phyloP scores from a whole-genome alignment of 2,329 filamentous ascomycete genomes.

The Epichloe baconii region DNA sequence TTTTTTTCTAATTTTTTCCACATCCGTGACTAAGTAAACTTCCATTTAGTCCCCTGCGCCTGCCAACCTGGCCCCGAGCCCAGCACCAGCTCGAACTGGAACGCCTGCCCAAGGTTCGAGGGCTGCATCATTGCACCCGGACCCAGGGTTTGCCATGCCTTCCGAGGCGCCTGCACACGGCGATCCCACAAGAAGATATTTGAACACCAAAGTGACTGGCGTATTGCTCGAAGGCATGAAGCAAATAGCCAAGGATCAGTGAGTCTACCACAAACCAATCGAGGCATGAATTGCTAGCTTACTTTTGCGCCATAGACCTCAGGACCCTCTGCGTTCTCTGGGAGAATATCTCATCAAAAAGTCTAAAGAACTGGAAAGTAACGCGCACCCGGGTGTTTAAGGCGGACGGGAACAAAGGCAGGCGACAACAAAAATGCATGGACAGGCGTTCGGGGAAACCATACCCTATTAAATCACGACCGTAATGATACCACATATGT shows the following conservation, averaged over 20 bases:
- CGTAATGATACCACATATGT: not conserved
- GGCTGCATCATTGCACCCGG: slow-evolving; percentile 44
- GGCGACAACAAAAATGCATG: not conserved
- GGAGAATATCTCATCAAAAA: slow-evolving; percentile 59
- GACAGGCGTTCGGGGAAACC: slow-evolving; percentile 4
- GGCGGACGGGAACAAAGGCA: not conserved
- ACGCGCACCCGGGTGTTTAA: not conserved
- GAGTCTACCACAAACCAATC: slow-evolving; percentile 25
- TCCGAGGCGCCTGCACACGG: slow-evolving; percentile 50
- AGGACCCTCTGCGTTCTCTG: slow-evolving; percentile 53
- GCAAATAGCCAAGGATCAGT: slow-evolving; percentile 57
- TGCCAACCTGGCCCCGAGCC: slow-evolving; percentile 24
- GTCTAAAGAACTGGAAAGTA: slow-evolving; percentile 48
- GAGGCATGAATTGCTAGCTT: not conserved
- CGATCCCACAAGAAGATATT: slow-evolving; percentile 54
- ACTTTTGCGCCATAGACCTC: slow-evolving; percentile 32
- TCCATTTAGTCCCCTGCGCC: slow-evolving; percentile 23
- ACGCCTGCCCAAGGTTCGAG: slow-evolving; percentile 40
- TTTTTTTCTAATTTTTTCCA: not conserved
- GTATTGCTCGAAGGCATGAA: slow-evolving; percentile 65
- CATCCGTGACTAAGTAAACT: not conserved
- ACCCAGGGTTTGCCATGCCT: slow-evolving; percentile 40
- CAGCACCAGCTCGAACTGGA: slow-evolving; percentile 30
- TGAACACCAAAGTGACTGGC: slow-evolving; percentile 58
- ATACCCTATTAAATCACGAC: not conserved